Conservation (phyloP, 2,329 filamentous ascomycete genomes). For the Thelonectria olida region DNA sequence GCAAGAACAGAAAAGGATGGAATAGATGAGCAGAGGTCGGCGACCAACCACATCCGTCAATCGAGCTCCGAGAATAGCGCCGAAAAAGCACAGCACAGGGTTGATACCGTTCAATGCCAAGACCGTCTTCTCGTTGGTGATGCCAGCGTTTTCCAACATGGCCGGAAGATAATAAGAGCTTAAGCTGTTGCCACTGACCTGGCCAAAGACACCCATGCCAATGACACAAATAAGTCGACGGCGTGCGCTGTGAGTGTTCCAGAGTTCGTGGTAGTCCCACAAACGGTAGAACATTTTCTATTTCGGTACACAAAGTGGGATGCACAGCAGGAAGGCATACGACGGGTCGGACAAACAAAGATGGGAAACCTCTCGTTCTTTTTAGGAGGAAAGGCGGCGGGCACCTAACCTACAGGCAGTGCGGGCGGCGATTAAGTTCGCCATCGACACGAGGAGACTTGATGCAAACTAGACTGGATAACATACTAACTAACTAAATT, state of each 20-base stretch:
- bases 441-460: no score
- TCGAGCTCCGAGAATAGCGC: conserved; percentile 62
- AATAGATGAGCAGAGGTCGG: conserved; percentile 60
- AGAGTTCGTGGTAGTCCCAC: conserved; percentile 65
- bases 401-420: no score
- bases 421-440: no score
- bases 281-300: no score
- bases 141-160: conserved; percentile 60
- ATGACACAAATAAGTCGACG: conserved; percentile 61
- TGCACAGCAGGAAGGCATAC: no score
- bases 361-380: no score
- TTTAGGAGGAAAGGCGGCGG: no score
- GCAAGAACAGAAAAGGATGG: conserved; percentile 54
- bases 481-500: no score
- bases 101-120: conserved; percentile 63
- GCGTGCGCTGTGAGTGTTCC: conserved; percentile 57
- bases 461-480: no score
- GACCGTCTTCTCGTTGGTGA: conserved; percentile 55
- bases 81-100: conserved; percentile 61
- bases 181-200: conserved; percentile 60
- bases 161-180: conserved; percentile 65
- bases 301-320: no score
- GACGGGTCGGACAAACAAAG: no score
- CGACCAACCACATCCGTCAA: conserved; percentile 67
- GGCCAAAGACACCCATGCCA: conserved; percentile 61